phyloP scores from a whole-genome alignment of 176 grass and related monocot species.

The Panicum miliaceum region DNA sequence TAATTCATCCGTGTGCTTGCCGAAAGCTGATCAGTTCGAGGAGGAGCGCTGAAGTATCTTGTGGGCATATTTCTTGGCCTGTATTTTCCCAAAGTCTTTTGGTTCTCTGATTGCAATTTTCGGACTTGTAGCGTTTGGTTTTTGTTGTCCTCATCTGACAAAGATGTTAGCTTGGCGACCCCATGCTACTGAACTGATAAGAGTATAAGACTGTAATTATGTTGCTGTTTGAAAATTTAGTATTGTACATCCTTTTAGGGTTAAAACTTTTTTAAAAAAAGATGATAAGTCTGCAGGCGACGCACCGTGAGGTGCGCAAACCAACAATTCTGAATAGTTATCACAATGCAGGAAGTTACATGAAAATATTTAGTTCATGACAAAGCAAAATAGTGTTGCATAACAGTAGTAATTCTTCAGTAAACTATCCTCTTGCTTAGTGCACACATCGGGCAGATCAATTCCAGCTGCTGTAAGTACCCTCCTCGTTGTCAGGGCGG shows the following conservation, averaged over 20 bases:
- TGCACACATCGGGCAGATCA: not conserved
- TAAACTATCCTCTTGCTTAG: not conserved
- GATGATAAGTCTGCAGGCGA: not conserved
- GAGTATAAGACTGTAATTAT: not conserved
- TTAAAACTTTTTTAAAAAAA: no score
- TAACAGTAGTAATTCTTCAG: conserved; percentile 8
- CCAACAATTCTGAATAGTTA: not conserved
- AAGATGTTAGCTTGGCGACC: not conserved
- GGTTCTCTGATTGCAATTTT: not conserved
- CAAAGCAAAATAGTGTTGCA: not conserved
- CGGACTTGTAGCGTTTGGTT: not conserved
- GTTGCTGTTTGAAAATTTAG: conserved; percentile 4
- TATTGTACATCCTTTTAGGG: not conserved
- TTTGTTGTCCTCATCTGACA: not conserved
- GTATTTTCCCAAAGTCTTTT: not conserved
- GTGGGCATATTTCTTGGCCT: not conserved
- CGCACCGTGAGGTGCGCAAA: not conserved
- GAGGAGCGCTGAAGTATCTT: not conserved
- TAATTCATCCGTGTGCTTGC: not conserved
- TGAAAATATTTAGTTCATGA: conserved; percentile 32
- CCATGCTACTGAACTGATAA: not conserved
- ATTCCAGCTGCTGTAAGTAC: conserved; percentile 37
- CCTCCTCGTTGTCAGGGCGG: conserved; percentile 14
- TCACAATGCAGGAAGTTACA: not conserved
- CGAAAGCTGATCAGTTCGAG: not conserved